Base-by-base conservation (phyloP, 148 eudicot species). In the Nepenthes mirabilis region DNA sequence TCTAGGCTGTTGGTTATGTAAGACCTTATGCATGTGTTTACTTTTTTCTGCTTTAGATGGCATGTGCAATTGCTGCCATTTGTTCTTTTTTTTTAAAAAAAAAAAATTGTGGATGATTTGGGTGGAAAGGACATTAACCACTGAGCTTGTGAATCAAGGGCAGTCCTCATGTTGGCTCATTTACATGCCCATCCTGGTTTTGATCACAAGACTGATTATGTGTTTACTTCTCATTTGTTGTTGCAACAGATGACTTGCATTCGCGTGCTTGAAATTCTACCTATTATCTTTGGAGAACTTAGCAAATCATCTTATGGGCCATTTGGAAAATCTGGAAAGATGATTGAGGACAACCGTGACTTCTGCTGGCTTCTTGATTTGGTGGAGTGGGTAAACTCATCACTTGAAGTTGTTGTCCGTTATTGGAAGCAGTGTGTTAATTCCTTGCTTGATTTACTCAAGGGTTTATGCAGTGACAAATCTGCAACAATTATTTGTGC, bases 181-280 rank as follows among this genome's bases (percentile, higher is more conserved):
- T 6, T n/a, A 5, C 33, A 32, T 34, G 7, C 36, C 33, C 9
- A 14, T 13, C 14, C 33, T 9, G 32, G 58, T 32, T 32, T 40
- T 40, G 4, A 8, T 40, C 6, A 40, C 6, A 40, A 40, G 45
- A 40, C 45, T 40, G 43, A 2, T 40, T 7, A 40, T 32, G 11
- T 55, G 58, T n/a, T 55, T 55, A 33, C 58, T n/a, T 55, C 36
- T 49, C 40, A 36, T 57, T n/a, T 13, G 56, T 62, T 72, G 48
- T 60, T 74, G 43, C 57, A 68, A 63, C 99, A 93, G 99, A 93
- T 93, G 95, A 82, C 99, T 47, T 83, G 89, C 64, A 74, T 93
- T 71, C 96, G 99, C 62, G 33, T 93, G 53, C 91, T 93, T 60
- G 99, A 93, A 74, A 67, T 83, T 55, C 70, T 84, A 47, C 97